Evolutionary conservation across 306 rosid genomes (phyloP), one percentile per base, ranked within the genome.

Genomic region (Pterocarpus macrocarpus): DNA sequence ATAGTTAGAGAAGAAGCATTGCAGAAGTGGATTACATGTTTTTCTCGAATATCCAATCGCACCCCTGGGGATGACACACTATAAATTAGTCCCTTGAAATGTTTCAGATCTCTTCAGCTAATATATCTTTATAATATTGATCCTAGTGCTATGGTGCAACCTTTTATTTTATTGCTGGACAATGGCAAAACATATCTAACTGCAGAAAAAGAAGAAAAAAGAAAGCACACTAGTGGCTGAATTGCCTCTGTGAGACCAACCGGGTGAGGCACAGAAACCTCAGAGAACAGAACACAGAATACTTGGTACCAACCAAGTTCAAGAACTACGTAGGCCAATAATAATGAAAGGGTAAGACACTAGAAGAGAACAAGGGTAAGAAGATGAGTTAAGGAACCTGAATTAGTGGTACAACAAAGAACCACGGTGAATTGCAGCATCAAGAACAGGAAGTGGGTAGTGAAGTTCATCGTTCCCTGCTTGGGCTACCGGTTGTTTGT

Each of bases 31-130:
- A 78, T 84, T 87, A 87, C 90, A 78, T 87, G 82, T 73, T 84
- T 69, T 38, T 87, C 90, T 81, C 84, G 88, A 81, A 87, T 84
- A 63, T 84, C 86, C 88, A 87, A 81, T 74, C 82, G 84, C 53
- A 87, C 82, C 16, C 86, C 90, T 87, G 88, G 16, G 63, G 12
- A 87, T 78, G 72, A 81, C 47, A 79, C 30, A 55, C 47, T 81
- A 36, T 75, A 81, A 55, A 66, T 86, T 80, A 86, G 89, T 86
- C 82, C 72, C 76, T 53, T 82, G 75, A 69, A 79, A 66, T 73
- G 38, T 36, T 14, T 16, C 58, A 47, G 5, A 73, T 53, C 33
- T 78, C 67, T 55, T 66, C 66, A 41, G 4, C 11, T 45, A 83
- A 58, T 49, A 14, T 66, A 43, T 43, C 2, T 78, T 79, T 62